Conservation (phyloP, 1,284 basidiomycete species). For the Ustilago crameri region DNA sequence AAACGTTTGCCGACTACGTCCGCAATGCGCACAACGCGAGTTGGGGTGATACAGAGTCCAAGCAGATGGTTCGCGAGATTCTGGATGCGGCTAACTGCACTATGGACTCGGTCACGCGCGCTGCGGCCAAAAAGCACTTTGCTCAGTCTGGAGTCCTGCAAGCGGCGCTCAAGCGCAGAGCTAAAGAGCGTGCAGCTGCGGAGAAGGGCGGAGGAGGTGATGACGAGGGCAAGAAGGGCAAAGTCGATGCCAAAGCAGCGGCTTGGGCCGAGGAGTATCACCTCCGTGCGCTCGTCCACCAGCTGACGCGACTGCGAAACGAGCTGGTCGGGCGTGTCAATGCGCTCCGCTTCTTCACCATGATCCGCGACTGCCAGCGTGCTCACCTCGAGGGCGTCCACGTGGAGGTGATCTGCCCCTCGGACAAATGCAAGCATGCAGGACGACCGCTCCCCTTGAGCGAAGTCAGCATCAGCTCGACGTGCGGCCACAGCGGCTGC, state of each 20-base stretch:
- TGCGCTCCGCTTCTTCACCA: constrained; percentile 57
- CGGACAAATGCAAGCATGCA: constrained; percentile 27
- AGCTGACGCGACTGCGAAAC: constrained; percentile 53
- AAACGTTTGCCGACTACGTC: constrained; percentile 79
- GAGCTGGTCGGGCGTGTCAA: constrained; percentile 51
- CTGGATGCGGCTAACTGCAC: constrained; percentile 72
- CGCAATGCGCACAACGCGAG: constrained; percentile 74
- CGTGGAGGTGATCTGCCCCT: constrained; percentile 43
- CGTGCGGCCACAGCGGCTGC: constrained; percentile 56
- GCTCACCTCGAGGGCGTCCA: constrained; percentile 41
- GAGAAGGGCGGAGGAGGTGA: constrained; percentile 37
- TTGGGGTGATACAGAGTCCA: constrained; percentile 78
- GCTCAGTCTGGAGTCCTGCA: constrained; percentile 26
- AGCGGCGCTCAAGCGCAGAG: constrained; percentile 41
- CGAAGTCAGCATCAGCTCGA: constrained; percentile 46
- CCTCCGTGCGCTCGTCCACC: constrained; percentile 49
- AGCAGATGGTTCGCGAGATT: constrained; percentile 74
- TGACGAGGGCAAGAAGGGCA: constrained; percentile 28
- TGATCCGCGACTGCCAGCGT: constrained; percentile 52
- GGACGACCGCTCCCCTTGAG: constrained; percentile 25
- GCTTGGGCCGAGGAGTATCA: constrained; percentile 53
- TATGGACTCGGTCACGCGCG: constrained; percentile 18
- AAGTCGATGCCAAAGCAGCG: constrained; percentile 32
- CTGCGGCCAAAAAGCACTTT: constrained; percentile 30
- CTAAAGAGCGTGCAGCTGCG: constrained; percentile 33